Base-by-base conservation (phyloP, 2,329 filamentous ascomycete genomes). In the Colletotrichum coccodes region DNA sequence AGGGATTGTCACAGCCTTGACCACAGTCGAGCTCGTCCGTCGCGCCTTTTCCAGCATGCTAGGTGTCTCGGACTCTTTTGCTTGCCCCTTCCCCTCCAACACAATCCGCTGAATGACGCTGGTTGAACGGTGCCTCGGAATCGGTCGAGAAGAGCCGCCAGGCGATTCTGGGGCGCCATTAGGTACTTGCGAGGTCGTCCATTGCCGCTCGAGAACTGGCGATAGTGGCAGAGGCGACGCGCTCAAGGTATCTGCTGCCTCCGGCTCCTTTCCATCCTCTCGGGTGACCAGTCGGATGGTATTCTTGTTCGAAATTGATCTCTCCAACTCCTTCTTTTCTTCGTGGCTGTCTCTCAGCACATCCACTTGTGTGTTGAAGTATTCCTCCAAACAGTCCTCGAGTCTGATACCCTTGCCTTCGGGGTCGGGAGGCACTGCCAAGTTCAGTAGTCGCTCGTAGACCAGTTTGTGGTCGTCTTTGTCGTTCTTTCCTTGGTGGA, bases 291-390 rank as follows among this genome's bases (percentile, higher is more conserved):
- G 70, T 7, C 79, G 75, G 61, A 81, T 74, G 1, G 78, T 80
- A 38, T 75, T 76, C 38, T 74, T 75, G n/a, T 72, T 68, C 26
- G 78, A 67, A 16, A 68, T 72, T 11, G 76, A 75, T 6, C 70
- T 71, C 14, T 74, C 73, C 6, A 70, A 54, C 66, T 82, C 79
- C 75, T 81, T 83, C 73, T 87, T 87, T 71, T 90, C 86, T 60
- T 88, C 87, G 36, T 85, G 79, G 60, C 85, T 87, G 65, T 95
- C 92, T 60, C 95, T 88, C 72, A 92, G 91, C 3, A 99, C 94
- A 75, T 98, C 94, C 60, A 99, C 94, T 64, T 90, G 88, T 65
- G 95, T 95, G 79, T 98, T 98, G 85, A 98, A 98, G 76, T 98
- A 98, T 60, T 92, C 91, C 77, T 98, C 95, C 21, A 99, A 82